A percentile compares a stretch with the other conserved stretches of the same genome.
These are phyloP conservation scores for Talaromyces adpressus DNA, from an alignment of 495 filamentous ascomycete genomes.

Conservation along the genomic window DNA sequence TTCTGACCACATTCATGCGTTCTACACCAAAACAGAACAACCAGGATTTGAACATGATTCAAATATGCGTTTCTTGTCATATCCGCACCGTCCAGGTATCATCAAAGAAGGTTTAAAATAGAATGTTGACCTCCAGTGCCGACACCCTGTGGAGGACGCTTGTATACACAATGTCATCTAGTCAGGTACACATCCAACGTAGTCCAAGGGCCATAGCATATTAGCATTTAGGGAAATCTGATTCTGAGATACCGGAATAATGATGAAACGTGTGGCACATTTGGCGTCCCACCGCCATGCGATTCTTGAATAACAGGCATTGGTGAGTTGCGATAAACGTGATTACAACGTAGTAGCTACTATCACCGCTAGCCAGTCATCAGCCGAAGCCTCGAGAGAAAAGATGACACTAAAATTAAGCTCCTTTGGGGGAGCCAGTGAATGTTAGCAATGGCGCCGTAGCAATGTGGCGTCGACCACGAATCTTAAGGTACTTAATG, in stretches of 20 bases:
- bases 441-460: not conserved
- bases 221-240: not conserved
- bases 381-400: not conserved
- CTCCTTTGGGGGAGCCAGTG: not conserved
- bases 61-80: not conserved
- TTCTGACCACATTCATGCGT: not conserved
- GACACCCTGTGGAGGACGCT: not conserved
- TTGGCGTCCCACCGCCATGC: not conserved
- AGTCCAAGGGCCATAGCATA: not conserved
- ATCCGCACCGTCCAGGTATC: not conserved
- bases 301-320: not conserved
- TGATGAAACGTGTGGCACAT: not conserved
- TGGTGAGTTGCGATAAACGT: not conserved
- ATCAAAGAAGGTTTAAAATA: not conserved
- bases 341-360: not conserved
- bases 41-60: not conserved
- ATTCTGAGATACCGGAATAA: not conserved
- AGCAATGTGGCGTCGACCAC: slow-evolving; percentile 4
- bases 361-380: not conserved
- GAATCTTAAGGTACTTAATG: not conserved
- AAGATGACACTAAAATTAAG: slow-evolving; percentile 1
- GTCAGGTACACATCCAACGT: not conserved
- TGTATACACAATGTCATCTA: not conserved
- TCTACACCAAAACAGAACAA: not conserved
- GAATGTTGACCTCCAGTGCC: not conserved